A percentile compares a stretch with the other conserved stretches of the same genome.
These are phyloP conservation scores for Saccharomycopsis hybrid DNA, from an alignment of 1,139 yeast species.

Conservation along the genomic window DNA sequence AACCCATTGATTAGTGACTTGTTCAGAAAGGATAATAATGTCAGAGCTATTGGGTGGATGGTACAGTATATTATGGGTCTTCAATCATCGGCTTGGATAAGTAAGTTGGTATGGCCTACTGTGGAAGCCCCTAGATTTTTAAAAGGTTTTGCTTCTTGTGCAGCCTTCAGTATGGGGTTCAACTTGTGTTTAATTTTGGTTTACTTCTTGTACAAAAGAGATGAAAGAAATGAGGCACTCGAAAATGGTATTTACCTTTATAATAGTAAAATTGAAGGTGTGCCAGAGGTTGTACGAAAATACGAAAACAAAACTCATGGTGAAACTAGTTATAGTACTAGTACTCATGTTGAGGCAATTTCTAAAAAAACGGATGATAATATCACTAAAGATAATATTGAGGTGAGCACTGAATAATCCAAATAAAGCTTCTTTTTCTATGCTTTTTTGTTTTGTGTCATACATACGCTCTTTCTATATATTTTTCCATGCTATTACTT, in stretches of 20 bases:
- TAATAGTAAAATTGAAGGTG: constrained; percentile 10
- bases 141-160: constrained; percentile 42
- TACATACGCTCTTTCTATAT: too few relatives aligned
- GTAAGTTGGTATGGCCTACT: constrained; percentile 46
- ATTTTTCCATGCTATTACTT: too few relatives aligned
- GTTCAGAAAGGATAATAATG: constrained; percentile 39
- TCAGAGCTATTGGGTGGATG: constrained; percentile 40
- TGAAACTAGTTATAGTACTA: too few relatives aligned
- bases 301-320: too few relatives aligned
- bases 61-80: constrained; percentile 39
- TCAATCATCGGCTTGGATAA: constrained; percentile 36
- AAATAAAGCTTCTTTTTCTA: too few relatives aligned
- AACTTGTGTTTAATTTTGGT: constrained; percentile 26
- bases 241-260: constrained; percentile 37
- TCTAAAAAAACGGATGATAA: too few relatives aligned
- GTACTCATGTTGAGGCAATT: too few relatives aligned
- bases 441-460: too few relatives aligned
- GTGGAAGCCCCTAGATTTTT: constrained; percentile 44
- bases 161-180: constrained; percentile 27
- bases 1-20: constrained; percentile 43
- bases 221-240: constrained; percentile 38
- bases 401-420: too few relatives aligned
- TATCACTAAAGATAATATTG: too few relatives aligned
- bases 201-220: constrained; percentile 39
- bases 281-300: constrained; percentile 14